Percentiles rank a stretch among this genome's conserved stretches.
These are phyloP conservation scores for Penicillium corylophilum DNA, from an alignment of 2,329 filamentous ascomycete species.

Conservation along the genomic window DNA sequence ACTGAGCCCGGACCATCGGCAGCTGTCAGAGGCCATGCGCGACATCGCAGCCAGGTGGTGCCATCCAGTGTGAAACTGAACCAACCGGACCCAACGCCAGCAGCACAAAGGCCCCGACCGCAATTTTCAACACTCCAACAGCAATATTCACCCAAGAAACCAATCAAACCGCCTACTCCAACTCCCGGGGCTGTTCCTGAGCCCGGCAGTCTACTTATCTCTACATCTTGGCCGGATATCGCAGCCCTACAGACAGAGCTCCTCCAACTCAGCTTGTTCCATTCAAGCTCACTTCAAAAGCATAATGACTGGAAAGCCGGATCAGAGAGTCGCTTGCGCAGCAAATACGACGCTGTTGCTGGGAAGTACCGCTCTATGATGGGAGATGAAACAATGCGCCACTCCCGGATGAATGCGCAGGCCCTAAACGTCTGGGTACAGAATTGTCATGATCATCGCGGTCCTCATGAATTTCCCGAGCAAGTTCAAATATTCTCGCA, in stretches of 20 bases:
- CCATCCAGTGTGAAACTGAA: conserved; percentile 17
- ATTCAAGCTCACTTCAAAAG: conserved; percentile 30
- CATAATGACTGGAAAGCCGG: conserved; percentile 32
- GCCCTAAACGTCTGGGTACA: conserved; percentile 36
- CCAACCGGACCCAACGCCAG: conserved; percentile 17
- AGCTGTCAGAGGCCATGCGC: conserved; percentile 27
- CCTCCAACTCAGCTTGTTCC: conserved; percentile 43
- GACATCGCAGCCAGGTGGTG: conserved; percentile 39
- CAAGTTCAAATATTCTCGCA: conserved; percentile 42
- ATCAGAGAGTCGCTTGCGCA: conserved; percentile 31
- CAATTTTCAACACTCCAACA: conserved; percentile 41
- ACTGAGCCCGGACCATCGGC: conserved; percentile 18
- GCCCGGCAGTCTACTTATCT: conserved; percentile 22
- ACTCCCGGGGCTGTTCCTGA: conserved; percentile 15
- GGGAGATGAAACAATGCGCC: conserved; percentile 33
- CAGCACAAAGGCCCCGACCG: conserved; percentile 25
- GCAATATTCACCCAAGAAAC: conserved; percentile 41
- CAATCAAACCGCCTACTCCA: conserved; percentile 24
- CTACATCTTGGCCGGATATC: conserved; percentile 36
- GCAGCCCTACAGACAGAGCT: conserved; percentile 43
- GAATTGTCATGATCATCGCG: conserved; percentile 29
- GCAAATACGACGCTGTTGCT: conserved; percentile 37
- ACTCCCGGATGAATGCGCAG: conserved; percentile 36
- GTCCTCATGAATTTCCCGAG: conserved; percentile 31
- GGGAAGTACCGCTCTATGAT: conserved; percentile 33